A percentile compares a stretch with the other conserved stretches of the same genome.
These are phyloP conservation scores for Russula brevipes DNA, from an alignment of 768 basidiomycete species.

Conservation along the genomic window DNA sequence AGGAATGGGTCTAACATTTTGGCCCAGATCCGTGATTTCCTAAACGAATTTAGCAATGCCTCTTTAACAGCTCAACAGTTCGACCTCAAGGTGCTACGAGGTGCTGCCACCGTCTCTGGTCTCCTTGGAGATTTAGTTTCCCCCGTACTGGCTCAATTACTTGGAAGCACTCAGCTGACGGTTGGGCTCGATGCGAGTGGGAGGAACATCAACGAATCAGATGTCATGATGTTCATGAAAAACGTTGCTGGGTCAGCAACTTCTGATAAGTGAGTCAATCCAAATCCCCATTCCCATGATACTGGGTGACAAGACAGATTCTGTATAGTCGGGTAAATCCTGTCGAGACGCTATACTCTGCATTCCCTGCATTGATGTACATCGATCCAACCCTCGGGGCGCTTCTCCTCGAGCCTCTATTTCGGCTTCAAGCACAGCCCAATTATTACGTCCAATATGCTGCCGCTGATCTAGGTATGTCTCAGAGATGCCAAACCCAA, in stretches of 20 bases:
- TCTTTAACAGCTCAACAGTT: constrained; percentile 41
- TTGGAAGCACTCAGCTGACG: constrained; percentile 52
- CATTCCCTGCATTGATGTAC: constrained; percentile 51
- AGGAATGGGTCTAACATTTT: neutral
- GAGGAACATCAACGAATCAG: constrained; percentile 42
- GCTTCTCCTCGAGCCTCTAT: constrained; percentile 25
- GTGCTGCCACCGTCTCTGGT: constrained; percentile 44
- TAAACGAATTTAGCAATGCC: constrained; percentile 44
- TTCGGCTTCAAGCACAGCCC: constrained; percentile 22
- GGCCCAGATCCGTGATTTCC: constrained; percentile 39
- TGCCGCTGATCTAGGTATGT: constrained; percentile 26
- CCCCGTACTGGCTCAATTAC: constrained; percentile 50
- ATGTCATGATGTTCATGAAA: constrained; percentile 51
- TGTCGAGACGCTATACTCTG: constrained; percentile 49
- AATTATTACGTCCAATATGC: constrained; percentile 22
- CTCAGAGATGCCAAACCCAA: too few species aligned
- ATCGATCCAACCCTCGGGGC: constrained; percentile 46
- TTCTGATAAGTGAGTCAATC: constrained; percentile 36
- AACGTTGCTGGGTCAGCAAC: constrained; percentile 8
- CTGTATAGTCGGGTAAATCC: constrained; percentile 35
- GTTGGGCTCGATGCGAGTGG: constrained; percentile 44
- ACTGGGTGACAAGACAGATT: neutral
- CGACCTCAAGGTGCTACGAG: constrained; percentile 43
- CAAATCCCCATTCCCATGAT: neutral
- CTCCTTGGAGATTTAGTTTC: constrained; percentile 49